A percentile compares a stretch with the other conserved stretches of the same genome.
Conservation (phyloP, 1,284 basidiomycete genomes). For the Ustilago cynodontis region DNA sequence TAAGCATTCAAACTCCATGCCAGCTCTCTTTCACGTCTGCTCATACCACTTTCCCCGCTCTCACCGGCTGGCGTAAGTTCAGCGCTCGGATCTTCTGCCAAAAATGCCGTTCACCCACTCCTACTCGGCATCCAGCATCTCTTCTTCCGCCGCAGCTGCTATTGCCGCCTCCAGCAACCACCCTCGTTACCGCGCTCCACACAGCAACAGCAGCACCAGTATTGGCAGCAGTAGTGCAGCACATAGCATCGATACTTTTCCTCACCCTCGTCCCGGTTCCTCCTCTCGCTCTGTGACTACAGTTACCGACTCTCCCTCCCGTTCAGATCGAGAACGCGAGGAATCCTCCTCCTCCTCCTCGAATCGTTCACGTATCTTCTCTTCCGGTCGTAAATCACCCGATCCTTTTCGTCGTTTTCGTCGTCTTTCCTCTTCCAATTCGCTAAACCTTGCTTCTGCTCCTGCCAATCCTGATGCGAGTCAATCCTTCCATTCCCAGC, state of each 20-base stretch:
- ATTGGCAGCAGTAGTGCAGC: slow-evolving; percentile 3
- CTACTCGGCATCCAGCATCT: not conserved
- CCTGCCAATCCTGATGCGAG: slow-evolving; percentile 13
- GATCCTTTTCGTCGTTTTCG: slow-evolving; percentile 52
- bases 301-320: slow-evolving; percentile 6
- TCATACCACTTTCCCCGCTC: not conserved
- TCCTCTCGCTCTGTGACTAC: slow-evolving; percentile 8
- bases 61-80: not conserved
- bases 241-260: slow-evolving; percentile 10
- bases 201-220: slow-evolving; percentile 6
- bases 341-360: slow-evolving; percentile 1
- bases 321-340: slow-evolving; percentile 19
- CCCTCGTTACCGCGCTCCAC: not conserved
- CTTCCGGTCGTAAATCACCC: slow-evolving; percentile 51
- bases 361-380: slow-evolving; percentile 28
- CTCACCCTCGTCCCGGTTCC: slow-evolving; percentile 5
- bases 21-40: not conserved
- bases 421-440: slow-evolving; percentile 39
- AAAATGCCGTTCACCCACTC: slow-evolving; percentile 5
- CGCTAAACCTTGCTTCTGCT: slow-evolving; percentile 34
- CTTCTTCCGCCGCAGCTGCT: slow-evolving; percentile 2
- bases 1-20: not conserved
- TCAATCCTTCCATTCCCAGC: slow-evolving; percentile 29
- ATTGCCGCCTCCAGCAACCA: not conserved
- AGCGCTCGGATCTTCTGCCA: slow-evolving; percentile 1